Conservation (phyloP, 2,329 filamentous ascomycete genomes). For the Aspergillus vadensis region DNA sequence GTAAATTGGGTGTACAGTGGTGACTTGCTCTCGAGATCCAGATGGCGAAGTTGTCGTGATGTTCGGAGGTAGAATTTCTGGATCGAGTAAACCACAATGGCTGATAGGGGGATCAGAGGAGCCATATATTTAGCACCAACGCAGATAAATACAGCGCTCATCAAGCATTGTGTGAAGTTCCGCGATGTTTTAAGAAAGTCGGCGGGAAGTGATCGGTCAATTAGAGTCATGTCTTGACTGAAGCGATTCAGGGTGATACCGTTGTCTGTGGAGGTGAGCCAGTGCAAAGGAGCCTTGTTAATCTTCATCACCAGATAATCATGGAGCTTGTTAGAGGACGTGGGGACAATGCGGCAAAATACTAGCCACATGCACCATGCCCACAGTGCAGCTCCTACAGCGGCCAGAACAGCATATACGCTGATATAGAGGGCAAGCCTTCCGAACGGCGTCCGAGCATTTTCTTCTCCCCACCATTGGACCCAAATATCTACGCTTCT, state of each 20-base stretch:
- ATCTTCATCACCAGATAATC: slow-evolving; percentile 37
- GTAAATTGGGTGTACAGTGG: not conserved
- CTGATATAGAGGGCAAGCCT: not conserved
- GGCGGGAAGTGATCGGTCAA: slow-evolving; percentile 1
- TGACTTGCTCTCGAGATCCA: not conserved
- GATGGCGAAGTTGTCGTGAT: not conserved
- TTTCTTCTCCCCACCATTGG: slow-evolving; percentile 5
- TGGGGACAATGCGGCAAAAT: not conserved
- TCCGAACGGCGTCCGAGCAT: not conserved
- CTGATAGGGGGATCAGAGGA: not conserved
- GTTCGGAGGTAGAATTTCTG: slow-evolving; percentile 1
- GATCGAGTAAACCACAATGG: not conserved
- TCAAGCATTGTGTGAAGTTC: not conserved
- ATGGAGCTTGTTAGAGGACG: slow-evolving; percentile 8
- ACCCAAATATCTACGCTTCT: not conserved
- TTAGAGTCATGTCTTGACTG: slow-evolving; percentile 7
- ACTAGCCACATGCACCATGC: slow-evolving; percentile 4
- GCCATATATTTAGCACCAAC: not conserved
- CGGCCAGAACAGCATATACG: not conserved
- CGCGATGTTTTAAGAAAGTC: slow-evolving; percentile 1
- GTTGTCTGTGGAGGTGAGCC: not conserved
- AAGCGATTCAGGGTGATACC: not conserved
- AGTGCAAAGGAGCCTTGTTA: slow-evolving; percentile 47
- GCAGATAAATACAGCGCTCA: not conserved
- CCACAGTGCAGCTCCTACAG: not conserved